These are phyloP conservation scores for Tylopilus orsonianus DNA, from an alignment of 1,284 basidiomycete species.

Conservation along the genomic window DNA sequence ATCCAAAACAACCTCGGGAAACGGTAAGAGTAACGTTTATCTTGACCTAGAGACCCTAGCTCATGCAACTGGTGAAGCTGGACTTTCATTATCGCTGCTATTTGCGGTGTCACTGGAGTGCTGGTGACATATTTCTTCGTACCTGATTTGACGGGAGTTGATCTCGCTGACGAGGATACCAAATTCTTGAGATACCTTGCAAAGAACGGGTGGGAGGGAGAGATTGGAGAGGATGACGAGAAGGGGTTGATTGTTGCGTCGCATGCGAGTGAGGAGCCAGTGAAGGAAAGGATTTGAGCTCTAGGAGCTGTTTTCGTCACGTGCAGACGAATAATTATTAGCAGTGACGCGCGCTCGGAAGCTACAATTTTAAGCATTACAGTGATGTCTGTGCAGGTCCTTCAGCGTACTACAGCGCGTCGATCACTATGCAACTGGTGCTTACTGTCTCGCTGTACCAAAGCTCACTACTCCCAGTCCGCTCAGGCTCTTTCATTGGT, in stretches of 20 bases:
- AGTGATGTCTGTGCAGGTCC: constrained; percentile 36
- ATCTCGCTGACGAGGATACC: constrained; percentile 67
- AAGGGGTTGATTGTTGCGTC: constrained; percentile 32
- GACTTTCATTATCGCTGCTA: constrained; percentile 74
- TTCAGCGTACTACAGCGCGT: constrained; percentile 29
- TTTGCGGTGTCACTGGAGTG: constrained; percentile 62
- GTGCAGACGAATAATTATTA: not conserved
- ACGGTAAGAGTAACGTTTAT: constrained; percentile 38
- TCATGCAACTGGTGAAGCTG: constrained; percentile 42
- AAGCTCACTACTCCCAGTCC: constrained; percentile 32
- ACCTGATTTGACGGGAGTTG: constrained; percentile 66
- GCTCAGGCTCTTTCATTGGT: constrained; percentile 21
- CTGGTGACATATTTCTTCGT: constrained; percentile 69
- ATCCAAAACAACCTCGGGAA: constrained; percentile 69
- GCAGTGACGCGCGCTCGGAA: too few species aligned
- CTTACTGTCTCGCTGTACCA: constrained; percentile 18
- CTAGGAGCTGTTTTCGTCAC: not conserved
- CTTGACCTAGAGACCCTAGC: not conserved
- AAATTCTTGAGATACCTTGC: constrained; percentile 61
- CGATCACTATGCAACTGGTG: constrained; percentile 26
- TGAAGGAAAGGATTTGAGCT: constrained; percentile 10
- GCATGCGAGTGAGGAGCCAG: constrained; percentile 10
- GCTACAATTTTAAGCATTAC: too few species aligned
- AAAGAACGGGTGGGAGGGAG: constrained; percentile 66
- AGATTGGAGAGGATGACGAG: constrained; percentile 58